A percentile compares a stretch with the other conserved stretches of the same genome.
Conservation (phyloP, 2,329 filamentous ascomycete species). For the Fonsecaea nubica region DNA sequence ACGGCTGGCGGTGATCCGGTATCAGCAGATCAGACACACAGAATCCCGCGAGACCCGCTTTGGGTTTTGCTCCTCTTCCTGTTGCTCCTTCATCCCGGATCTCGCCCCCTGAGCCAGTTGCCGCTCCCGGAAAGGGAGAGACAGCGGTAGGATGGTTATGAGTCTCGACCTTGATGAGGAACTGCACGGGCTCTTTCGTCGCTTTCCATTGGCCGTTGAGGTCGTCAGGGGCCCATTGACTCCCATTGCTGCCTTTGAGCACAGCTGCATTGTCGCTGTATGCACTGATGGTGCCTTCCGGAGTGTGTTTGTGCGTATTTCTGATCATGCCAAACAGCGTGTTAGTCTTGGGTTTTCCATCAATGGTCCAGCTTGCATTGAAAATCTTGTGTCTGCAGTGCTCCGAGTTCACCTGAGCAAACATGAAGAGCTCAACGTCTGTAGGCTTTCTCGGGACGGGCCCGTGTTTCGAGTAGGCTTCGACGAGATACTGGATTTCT, state of each 20-base stretch:
- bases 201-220: slow-evolving; percentile 86
- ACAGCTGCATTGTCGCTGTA: slow-evolving; percentile 99
- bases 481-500: slow-evolving; percentile 94
- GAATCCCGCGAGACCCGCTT: slow-evolving; percentile 89
- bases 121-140: slow-evolving; percentile 89
- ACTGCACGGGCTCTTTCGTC: slow-evolving; percentile 83
- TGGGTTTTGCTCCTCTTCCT: slow-evolving; percentile 87
- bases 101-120: slow-evolving; percentile 93
- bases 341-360: slow-evolving; percentile 77
- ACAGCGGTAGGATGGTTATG: slow-evolving; percentile 98
- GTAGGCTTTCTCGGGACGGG: slow-evolving; percentile 69
- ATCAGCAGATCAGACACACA: slow-evolving; percentile 95
- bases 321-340: slow-evolving; percentile 95
- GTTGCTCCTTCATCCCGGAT: slow-evolving; percentile 96
- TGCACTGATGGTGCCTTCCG: slow-evolving; percentile 85
- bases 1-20: slow-evolving; percentile 79
- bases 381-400: slow-evolving; percentile 91
- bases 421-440: slow-evolving; percentile 98
- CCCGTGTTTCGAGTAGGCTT: slow-evolving; percentile 72
- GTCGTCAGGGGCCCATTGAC: slow-evolving; percentile 87
- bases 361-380: slow-evolving; percentile 95
- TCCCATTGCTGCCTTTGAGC: slow-evolving; percentile 72
- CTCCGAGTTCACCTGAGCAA: slow-evolving; percentile 98
- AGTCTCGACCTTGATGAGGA: slow-evolving; percentile 93
- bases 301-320: slow-evolving; percentile 82